Conservation (phyloP, 768 basidiomycete genomes). For the Gymnopilus junonius region DNA sequence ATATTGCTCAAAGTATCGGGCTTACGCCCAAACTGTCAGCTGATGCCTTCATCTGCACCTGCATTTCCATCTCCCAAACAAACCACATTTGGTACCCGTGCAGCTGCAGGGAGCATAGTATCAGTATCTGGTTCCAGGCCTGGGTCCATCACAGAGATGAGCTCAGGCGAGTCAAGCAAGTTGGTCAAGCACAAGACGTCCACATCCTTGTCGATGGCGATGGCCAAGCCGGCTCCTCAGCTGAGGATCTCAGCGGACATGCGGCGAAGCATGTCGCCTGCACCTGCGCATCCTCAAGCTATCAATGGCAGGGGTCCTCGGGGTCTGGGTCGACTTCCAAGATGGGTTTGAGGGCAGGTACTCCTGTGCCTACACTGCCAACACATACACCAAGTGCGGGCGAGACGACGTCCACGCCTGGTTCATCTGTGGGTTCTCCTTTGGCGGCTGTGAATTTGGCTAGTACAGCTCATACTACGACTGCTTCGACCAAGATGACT, state of each 20-base stretch:
- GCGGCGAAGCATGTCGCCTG: slow-evolving; percentile 11
- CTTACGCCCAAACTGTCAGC: no score
- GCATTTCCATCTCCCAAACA: not conserved
- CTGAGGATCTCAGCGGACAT: slow-evolving; percentile 7
- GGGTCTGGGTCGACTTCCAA: slow-evolving; percentile 10
- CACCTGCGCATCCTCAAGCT: not conserved
- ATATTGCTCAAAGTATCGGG: no score
- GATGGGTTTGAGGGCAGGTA: not conserved
- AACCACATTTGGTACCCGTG: no score
- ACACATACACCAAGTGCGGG: not conserved
- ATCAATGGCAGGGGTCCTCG: not conserved
- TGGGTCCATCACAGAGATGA: not conserved
- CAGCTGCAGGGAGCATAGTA: not conserved
- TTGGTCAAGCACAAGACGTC: not conserved
- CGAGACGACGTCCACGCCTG: not conserved
- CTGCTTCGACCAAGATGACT: slow-evolving; percentile 6
- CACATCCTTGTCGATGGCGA: not conserved
- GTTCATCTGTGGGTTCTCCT: not conserved
- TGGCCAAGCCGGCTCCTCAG: no score
- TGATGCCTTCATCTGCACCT: not conserved
- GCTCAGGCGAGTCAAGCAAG: not conserved
- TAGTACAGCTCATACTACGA: no score
- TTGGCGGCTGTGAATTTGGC: not conserved
- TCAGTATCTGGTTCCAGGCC: not conserved
- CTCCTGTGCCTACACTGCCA: not conserved